A percentile compares a stretch with the other conserved stretches of the same genome.
Conservation (phyloP, 306 rosid genomes). For the Castanopsis chinensis region DNA sequence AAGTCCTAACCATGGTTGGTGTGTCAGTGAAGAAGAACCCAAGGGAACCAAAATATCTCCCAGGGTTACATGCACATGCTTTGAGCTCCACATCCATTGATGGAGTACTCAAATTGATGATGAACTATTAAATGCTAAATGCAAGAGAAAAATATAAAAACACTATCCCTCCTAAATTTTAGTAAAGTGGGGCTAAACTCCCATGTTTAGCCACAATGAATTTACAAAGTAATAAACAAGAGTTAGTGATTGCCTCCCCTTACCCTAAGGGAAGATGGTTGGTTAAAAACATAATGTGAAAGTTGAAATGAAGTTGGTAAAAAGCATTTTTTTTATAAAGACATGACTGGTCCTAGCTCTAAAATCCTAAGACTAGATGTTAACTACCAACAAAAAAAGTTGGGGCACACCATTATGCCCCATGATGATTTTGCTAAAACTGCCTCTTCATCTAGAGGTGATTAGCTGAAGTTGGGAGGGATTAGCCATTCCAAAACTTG, state of each 20-base stretch:
- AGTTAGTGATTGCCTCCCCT: slow-evolving; percentile 43
- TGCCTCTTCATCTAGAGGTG: slow-evolving; percentile 47
- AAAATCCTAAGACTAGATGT: slow-evolving; percentile 52
- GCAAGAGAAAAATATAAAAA: slow-evolving; percentile 26
- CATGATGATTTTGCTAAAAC: slow-evolving; percentile 35
- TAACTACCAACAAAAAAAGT: slow-evolving; percentile 59
- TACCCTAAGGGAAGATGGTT: slow-evolving; percentile 55
- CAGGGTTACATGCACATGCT: slow-evolving; percentile 78
- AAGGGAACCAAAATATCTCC: slow-evolving; percentile 98
- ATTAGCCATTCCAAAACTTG: slow-evolving; percentile 34
- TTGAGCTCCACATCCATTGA: slow-evolving; percentile 78
- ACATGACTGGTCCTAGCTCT: slow-evolving; percentile 39
- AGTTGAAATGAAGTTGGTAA: slow-evolving; percentile 31
- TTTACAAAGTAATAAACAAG: slow-evolving; percentile 41
- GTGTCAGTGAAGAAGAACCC: slow-evolving; percentile 73
- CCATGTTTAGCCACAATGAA: slow-evolving; percentile 66
- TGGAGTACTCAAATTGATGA: slow-evolving; percentile 68
- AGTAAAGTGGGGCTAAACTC: slow-evolving; percentile 63
- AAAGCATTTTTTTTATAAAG: slow-evolving; percentile 22
- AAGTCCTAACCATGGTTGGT: slow-evolving; percentile 99
- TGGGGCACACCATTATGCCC: slow-evolving; percentile 61
- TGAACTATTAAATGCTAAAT: slow-evolving; percentile 45
- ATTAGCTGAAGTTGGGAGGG: slow-evolving; percentile 45
- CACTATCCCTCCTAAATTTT: slow-evolving; percentile 52
- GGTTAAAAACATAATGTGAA: slow-evolving; percentile 38